Conservation (phyloP, 2,329 filamentous ascomycete species). For the Coniochaeta hoffmannii region DNA sequence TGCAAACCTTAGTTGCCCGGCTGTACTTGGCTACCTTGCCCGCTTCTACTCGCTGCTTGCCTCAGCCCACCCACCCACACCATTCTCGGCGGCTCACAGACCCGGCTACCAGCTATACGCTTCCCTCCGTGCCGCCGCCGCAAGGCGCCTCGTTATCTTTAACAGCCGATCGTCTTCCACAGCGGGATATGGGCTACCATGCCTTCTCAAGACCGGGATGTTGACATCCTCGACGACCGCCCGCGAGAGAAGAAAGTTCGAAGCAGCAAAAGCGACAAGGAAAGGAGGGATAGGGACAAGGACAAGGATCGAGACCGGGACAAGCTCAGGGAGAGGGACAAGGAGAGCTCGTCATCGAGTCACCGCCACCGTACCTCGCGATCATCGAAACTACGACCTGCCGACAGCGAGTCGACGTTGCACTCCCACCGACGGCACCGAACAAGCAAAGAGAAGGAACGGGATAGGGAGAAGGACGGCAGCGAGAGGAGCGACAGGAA, state of each 20-base stretch:
- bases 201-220: slow-evolving; percentile 6
- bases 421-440: slow-evolving; percentile 25
- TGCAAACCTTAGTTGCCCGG: background rate
- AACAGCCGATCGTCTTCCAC: background rate
- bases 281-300: slow-evolving; percentile 7
- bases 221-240: slow-evolving; percentile 4
- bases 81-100: background rate
- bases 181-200: slow-evolving; percentile 4
- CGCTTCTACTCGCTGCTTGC: background rate
- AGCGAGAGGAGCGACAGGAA: background rate
- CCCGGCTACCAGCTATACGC: background rate
- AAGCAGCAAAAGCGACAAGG: slow-evolving; percentile 5
- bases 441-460: slow-evolving; percentile 25
- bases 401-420: slow-evolving; percentile 32
- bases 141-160: background rate
- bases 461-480: slow-evolving; percentile 9
- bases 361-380: slow-evolving; percentile 34
- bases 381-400: slow-evolving; percentile 30
- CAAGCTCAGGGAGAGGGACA: slow-evolving; percentile 22
- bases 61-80: background rate
- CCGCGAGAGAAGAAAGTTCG: background rate
- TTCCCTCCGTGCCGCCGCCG: background rate
- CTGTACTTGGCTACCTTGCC: background rate
- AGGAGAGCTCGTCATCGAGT: slow-evolving; percentile 13
- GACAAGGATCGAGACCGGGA: slow-evolving; percentile 16